phyloP scores from a whole-genome alignment of 75 land plant genomes.

The Pinus tabuliformis region DNA sequence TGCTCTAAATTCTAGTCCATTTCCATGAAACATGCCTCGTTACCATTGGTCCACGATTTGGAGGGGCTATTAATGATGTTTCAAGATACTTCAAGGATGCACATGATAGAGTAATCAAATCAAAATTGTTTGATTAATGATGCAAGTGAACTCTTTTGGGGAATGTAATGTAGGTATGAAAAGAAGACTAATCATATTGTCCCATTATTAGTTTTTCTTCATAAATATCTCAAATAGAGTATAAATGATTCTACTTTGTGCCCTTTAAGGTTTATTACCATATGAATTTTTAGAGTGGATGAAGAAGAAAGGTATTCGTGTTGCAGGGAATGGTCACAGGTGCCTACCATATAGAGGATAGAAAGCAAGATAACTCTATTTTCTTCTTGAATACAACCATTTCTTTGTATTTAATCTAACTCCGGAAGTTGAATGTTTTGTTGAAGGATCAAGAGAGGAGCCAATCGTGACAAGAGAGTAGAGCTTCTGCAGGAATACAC shows the following conservation, averaged over 20 bases:
- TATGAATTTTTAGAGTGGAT: conserved; percentile 94
- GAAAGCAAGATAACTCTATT: background rate
- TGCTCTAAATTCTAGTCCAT: background rate
- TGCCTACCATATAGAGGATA: conserved; percentile 8
- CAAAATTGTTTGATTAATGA: background rate
- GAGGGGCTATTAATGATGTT: conserved; percentile 99
- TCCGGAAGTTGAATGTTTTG: background rate
- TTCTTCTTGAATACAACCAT: background rate
- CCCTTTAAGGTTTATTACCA: conserved; percentile 64
- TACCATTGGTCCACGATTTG: conserved; percentile 99
- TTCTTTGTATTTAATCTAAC: background rate
- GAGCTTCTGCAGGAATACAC: conserved; percentile 85
- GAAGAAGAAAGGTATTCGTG: conserved; percentile 99
- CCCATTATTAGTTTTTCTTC: background rate
- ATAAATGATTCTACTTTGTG: background rate
- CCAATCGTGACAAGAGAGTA: conserved; percentile 96
- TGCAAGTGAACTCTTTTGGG: background rate
- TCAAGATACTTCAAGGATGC: conserved; percentile 99
- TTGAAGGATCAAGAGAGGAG: conserved; percentile 93
- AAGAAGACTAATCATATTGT: background rate
- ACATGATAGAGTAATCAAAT: conserved; percentile 59
- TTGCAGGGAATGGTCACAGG: conserved; percentile 99
- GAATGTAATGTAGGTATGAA: background rate
- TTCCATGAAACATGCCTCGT: conserved; percentile 64
- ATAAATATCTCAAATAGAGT: background rate